Percentiles rank a stretch among this genome's conserved stretches.
Conservation (phyloP, 2,329 filamentous ascomycete species). For the Knufia fluminis region DNA sequence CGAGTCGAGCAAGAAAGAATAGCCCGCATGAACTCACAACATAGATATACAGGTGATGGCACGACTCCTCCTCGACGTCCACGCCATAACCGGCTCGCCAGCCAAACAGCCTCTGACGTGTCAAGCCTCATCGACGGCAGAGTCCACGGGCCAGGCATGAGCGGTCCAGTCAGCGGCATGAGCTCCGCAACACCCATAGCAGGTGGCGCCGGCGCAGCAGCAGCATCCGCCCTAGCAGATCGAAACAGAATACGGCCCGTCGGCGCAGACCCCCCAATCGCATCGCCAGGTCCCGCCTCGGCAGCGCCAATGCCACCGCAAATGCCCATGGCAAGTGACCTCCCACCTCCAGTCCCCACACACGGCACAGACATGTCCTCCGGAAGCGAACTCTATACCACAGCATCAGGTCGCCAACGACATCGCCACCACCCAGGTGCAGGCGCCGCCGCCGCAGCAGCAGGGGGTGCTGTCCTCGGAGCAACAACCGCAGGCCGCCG, state of each 20-base stretch:
- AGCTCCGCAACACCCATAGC: conserved; percentile 12
- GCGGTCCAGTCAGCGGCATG: too few species aligned
- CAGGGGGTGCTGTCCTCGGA: conserved; percentile 20
- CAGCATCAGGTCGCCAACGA: conserved; percentile 22
- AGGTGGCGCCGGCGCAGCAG: conserved; percentile 16
- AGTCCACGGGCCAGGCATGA: conserved; percentile 14
- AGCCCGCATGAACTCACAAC: conserved; percentile 45
- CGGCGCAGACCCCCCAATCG: conserved; percentile 28
- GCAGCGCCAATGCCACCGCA: too few species aligned
- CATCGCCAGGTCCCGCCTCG: conserved; percentile 18
- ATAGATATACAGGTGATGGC: conserved; percentile 64
- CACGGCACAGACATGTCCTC: conserved; percentile 29
- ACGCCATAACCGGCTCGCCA: conserved; percentile 18
- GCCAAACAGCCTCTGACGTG: conserved; percentile 21
- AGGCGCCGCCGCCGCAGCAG: conserved; percentile 26
- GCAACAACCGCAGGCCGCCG: too few species aligned
- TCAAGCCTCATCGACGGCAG: conserved; percentile 15
- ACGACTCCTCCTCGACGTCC: conserved; percentile 29
- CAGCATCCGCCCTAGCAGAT: conserved; percentile 21
- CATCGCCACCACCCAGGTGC: conserved; percentile 24
- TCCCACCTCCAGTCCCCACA: conserved; percentile 33
- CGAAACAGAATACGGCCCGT: conserved; percentile 22
- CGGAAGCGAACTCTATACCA: conserved; percentile 26
- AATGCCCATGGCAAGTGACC: conserved; percentile 26
- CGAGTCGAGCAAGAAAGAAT: conserved; percentile 46